Conservation (phyloP, 2,329 filamentous ascomycete genomes). For the Ambrosiella beaveri region DNA sequence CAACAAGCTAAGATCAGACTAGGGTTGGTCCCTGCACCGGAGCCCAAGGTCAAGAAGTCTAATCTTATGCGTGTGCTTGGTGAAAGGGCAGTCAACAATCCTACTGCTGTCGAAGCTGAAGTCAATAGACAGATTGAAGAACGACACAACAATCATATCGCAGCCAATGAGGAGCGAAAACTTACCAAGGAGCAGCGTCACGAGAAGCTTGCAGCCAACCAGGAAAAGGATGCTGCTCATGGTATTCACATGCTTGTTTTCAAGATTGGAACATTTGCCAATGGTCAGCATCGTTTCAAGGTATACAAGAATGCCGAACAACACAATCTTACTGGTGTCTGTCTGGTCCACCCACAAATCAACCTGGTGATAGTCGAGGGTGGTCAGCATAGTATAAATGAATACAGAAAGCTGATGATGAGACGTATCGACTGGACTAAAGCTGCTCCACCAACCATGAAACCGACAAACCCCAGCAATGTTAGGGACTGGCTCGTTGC, state of each 20-base stretch:
- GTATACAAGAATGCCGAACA: slow-evolving; percentile 87
- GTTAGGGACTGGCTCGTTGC: slow-evolving; percentile 64
- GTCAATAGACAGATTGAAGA: slow-evolving; percentile 88
- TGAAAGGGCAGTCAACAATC: slow-evolving; percentile 74
- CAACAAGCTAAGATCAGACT: slow-evolving; percentile 90
- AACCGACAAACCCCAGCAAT: slow-evolving; percentile 42
- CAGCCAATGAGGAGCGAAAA: slow-evolving; percentile 67
- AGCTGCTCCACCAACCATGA: slow-evolving; percentile 52
- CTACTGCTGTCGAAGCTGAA: slow-evolving; percentile 85
- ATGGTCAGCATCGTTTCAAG: slow-evolving; percentile 86
- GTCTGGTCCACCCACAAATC: slow-evolving; percentile 76
- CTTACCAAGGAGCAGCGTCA: slow-evolving; percentile 73
- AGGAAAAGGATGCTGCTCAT: slow-evolving; percentile 73
- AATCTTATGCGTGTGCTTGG: slow-evolving; percentile 96
- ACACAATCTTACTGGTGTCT: slow-evolving; percentile 70
- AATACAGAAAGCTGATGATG: slow-evolving; percentile 85
- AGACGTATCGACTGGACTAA: slow-evolving; percentile 92
- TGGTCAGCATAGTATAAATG: slow-evolving; percentile 62
- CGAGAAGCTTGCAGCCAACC: slow-evolving; percentile 67
- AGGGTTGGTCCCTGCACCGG: slow-evolving; percentile 73
- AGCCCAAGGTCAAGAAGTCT: slow-evolving; percentile 90
- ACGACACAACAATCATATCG: slow-evolving; percentile 60
- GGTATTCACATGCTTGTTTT: slow-evolving; percentile 79
- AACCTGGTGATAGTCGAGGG: slow-evolving; percentile 86
- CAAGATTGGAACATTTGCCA: slow-evolving; percentile 74